phyloP scores from a whole-genome alignment of 129 eudicot species.

The Heracleum sosnowskyi region DNA sequence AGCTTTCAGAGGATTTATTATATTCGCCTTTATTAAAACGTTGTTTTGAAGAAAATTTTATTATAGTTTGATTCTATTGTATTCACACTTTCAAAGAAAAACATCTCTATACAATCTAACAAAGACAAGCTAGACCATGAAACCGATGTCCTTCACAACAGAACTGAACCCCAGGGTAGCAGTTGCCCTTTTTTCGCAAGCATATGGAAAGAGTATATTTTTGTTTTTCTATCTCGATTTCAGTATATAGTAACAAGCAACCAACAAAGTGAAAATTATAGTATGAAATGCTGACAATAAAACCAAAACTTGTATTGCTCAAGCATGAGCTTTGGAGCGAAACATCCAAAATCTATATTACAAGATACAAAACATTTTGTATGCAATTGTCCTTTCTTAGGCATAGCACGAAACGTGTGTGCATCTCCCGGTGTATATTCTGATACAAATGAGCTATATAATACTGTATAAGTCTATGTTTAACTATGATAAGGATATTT shows the following conservation, averaged over 20 bases:
- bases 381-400: neutral
- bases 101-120: no score
- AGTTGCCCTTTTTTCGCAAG: no score
- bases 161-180: no score
- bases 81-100: no score
- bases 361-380: neutral
- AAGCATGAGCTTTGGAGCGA: neutral
- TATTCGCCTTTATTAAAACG: no score
- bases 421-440: neutral
- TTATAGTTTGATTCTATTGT: no score
- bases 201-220: no score
- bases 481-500: neutral
- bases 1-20: neutral
- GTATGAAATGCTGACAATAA: neutral
- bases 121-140: no score
- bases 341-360: neutral
- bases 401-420: neutral
- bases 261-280: neutral
- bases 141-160: no score
- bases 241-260: no score
- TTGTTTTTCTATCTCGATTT: no score
- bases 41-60: no score
- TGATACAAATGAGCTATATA: neutral
- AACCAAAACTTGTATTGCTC: neutral
- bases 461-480: neutral